Evolutionary conservation across 1,284 basidiomycete genomes (phyloP).

Genomic region (Pyrrhoderma noxium): DNA sequence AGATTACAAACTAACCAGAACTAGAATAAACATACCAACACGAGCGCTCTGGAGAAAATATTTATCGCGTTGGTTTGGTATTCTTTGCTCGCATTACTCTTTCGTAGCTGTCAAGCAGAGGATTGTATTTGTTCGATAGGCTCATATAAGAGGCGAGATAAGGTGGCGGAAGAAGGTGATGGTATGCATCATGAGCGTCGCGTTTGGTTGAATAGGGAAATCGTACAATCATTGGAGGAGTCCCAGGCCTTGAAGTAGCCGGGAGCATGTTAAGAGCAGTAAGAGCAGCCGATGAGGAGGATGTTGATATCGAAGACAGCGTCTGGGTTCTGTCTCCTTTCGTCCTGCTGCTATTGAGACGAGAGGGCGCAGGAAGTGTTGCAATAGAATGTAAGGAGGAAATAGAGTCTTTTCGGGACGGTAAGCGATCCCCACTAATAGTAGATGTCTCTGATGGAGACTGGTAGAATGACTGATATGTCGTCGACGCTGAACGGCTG

Average conservation of each 20-base stretch:
- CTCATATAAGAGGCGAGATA: conserved; percentile 64
- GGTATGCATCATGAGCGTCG: conserved; percentile 47
- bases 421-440: conserved; percentile 22
- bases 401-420: conserved; percentile 42
- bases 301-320: conserved; percentile 54
- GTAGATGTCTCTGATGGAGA: conserved; percentile 27
- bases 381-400: conserved; percentile 57
- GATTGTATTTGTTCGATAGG: conserved; percentile 51
- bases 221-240: conserved; percentile 38
- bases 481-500: conserved; percentile 29
- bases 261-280: conserved; percentile 56
- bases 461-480: conserved; percentile 29
- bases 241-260: conserved; percentile 40
- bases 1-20: no score
- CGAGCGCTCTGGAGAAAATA: neutral
- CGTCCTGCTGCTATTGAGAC: conserved; percentile 27
- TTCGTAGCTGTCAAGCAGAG: conserved; percentile 62
- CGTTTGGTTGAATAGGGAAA: conserved; percentile 53
- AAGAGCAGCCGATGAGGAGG: conserved; percentile 54
- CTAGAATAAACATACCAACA: conserved; percentile 1
- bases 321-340: conserved; percentile 51
- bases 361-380: conserved; percentile 46
- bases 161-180: conserved; percentile 61
- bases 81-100: conserved; percentile 53
- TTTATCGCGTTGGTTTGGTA: conserved; percentile 2